phyloP scores from a whole-genome alignment of 2,329 filamentous ascomycete genomes.

The Colletotrichum incanum region DNA sequence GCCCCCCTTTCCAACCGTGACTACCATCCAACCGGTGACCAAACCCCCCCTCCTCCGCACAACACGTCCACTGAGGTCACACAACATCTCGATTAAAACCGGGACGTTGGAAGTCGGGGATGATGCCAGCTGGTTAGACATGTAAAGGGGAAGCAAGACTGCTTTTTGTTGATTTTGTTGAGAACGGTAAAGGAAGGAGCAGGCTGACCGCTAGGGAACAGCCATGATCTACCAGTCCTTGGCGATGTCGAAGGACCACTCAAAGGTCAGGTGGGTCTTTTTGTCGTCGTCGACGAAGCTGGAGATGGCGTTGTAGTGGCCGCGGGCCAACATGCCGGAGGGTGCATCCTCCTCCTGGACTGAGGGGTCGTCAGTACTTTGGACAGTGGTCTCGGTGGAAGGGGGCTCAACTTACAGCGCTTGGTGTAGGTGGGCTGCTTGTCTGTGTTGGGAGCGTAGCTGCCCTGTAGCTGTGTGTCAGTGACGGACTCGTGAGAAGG shows the following conservation, averaged over 20 bases:
- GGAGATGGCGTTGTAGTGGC: constrained; percentile 90
- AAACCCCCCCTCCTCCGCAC: too few species aligned
- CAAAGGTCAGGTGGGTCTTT: constrained; percentile 89
- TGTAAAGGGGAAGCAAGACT: background rate
- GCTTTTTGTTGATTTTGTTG: background rate
- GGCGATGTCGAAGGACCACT: constrained; percentile 96
- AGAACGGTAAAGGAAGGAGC: background rate
- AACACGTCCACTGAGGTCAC: background rate
- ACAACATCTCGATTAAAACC: background rate
- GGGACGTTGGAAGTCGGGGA: too few species aligned
- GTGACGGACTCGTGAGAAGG: constrained; percentile 41
- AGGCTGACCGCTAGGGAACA: background rate
- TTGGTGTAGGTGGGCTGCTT: constrained; percentile 90
- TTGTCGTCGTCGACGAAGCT: constrained; percentile 97
- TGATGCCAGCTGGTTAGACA: background rate
- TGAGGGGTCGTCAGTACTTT: constrained; percentile 54
- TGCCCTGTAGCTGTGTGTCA: constrained; percentile 73
- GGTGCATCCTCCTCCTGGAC: constrained; percentile 95
- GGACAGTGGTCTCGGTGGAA: background rate
- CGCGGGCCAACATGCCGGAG: constrained; percentile 89
- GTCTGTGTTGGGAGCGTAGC: constrained; percentile 93
- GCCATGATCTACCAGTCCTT: constrained; percentile 84
- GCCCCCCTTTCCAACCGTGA: background rate
- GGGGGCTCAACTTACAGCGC: constrained; percentile 80
- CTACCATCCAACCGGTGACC: background rate